Evolutionary conservation across 495 filamentous ascomycete genomes (phyloP).

Genomic region (Penicillium ochrochloron): DNA sequence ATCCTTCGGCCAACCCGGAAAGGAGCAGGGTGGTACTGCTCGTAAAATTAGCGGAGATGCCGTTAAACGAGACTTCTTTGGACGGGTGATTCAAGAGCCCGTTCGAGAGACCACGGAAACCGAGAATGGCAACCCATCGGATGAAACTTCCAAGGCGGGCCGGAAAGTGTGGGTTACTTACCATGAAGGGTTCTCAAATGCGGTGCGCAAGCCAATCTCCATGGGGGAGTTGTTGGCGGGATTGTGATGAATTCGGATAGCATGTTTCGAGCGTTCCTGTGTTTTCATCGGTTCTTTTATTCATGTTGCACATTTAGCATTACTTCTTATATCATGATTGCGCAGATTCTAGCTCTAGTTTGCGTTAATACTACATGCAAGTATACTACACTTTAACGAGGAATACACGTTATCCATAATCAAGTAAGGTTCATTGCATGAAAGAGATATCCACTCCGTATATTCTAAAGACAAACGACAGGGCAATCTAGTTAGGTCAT

Average conservation of each 20-base stretch:
- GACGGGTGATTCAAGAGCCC: slow-evolving; percentile 63
- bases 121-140: slow-evolving; percentile 28
- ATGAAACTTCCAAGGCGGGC: slow-evolving; percentile 47
- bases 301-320: slow-evolving; percentile 3
- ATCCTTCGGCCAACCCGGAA: slow-evolving; percentile 25
- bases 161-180: slow-evolving; percentile 88
- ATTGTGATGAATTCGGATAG: slow-evolving; percentile 28
- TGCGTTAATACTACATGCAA: slow-evolving; percentile 6
- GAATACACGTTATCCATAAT: background rate
- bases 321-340: background rate
- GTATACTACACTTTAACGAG: background rate
- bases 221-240: slow-evolving; percentile 77
- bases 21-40: slow-evolving; percentile 46
- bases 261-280: slow-evolving; percentile 14
- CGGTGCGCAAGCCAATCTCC: slow-evolving; percentile 89
- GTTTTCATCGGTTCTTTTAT: slow-evolving; percentile 4
- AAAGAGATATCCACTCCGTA: background rate
- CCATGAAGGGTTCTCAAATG: slow-evolving; percentile 96
- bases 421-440: background rate
- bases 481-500: background rate
- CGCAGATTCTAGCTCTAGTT: background rate
- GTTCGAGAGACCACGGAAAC: slow-evolving; percentile 34
- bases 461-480: background rate
- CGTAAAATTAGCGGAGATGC: slow-evolving; percentile 34
- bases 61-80: slow-evolving; percentile 90